Evolutionary conservation across 225 moss, liverwort and hornwort genomes (phyloP), one percentile per base, ranked within the genome.

Genomic region (Lunularia cruciata): DNA sequence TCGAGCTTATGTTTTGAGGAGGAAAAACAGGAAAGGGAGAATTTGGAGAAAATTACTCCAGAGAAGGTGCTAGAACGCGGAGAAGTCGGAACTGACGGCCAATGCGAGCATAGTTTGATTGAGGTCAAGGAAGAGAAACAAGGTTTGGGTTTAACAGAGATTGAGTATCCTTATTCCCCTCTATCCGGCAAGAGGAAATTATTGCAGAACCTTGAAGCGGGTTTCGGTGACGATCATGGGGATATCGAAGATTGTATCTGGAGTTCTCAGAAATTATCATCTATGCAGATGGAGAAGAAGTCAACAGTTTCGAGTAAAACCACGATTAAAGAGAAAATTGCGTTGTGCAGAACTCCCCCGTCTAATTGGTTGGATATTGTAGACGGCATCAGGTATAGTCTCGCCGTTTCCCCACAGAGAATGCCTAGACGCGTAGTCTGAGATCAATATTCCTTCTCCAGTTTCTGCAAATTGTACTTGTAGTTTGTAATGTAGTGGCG

Each of bases 191-290:
- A 66, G 33, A 51, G 46, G 40, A 58, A 65, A 54, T 25, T 19
- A 10, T 42, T n/a, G 39, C 13, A 39, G 5, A n/a, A 18, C 15
- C 6, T 58, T 22, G 19, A 3, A 16, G 51, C 26, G 31, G 22
- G 39, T n/a, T 45, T 16, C 10, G 34, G 47, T 8, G 37, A 48
- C 37, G 7, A 15, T 31, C 2, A 30, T 20, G 57, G 31, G 23
- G 77, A 77, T 30, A 45, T 77, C 25, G 77, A 77, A 60, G 77
- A 77, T 58, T 72, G 22, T 8, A 60, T 48, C 54, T 30, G 12
- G 30, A 30, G 64, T 65, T 35, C 47, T 47, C 8, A 1, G 13
- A 40, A 25, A 39, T 39, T 40, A 0, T 23, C 60, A 4, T n/a
- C 10, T 42, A 0, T n/a, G 14, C 33, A 16, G 45, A 15, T 47